Evolutionary conservation across 768 basidiomycete genomes (phyloP), one percentile per base, ranked within the genome.

Genomic region (Plicaturopsis crispa): DNA sequence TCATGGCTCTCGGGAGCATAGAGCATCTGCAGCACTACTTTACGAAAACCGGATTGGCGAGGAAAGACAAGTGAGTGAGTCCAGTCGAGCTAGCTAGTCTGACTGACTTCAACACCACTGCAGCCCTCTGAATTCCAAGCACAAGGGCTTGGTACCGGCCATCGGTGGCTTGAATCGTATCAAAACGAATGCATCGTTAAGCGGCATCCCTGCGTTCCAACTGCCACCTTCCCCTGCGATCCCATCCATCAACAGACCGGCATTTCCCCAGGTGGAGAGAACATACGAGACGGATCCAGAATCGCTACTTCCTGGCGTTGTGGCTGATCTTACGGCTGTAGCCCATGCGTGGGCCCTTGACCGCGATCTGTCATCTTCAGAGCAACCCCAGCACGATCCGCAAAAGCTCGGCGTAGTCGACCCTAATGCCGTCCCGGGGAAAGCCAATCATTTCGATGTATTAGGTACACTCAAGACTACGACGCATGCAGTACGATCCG

Each of bases 1-100:
- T 97, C 14, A 84, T 93, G 79, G 79, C 89, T 1, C 63, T 97
- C 13, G 92, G 92, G n/a, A 91, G 88, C 55, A 97, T 97, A 48
- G 86, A 94, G 55, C 88, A 96, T 56, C 73, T 97, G 30, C 93
- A 97, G 60, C 83, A 92, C 52, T 93, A 92, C 55, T 97, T 93
- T 52, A 88, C 86, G 6, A 91, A 91, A 71, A 78, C 85, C 0
- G 88, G 88, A 2, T 72, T 91, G 39, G 72, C 70, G 18, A 69
- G 82, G 23, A 77, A 80, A 65, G 72, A 71, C 60, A 74, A 76
- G 89, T 84, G 62, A 63, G 82, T 67, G 23, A 24, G 20, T 36
- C 18, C 46, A 39, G 21, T 3, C 26, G 23, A 12, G 20, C n/a
- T 35, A 5, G 22, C 24, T 31, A 20, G 23, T 35, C 10, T 20